Conservation (phyloP, 2,329 filamentous ascomycete species). For the Monascus ruber region DNA sequence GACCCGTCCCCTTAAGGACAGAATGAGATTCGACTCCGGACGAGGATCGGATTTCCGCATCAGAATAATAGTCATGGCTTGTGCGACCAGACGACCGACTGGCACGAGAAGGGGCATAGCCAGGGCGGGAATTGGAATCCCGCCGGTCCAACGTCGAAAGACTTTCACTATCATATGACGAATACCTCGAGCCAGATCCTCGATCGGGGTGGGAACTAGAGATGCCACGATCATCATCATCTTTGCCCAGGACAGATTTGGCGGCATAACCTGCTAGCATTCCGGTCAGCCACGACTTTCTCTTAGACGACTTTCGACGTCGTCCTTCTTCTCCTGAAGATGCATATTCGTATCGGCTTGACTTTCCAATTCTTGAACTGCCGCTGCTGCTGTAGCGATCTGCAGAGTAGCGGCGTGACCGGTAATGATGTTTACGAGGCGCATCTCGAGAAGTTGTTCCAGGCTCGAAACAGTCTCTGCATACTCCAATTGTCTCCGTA, state of each 20-base stretch:
- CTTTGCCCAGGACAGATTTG: slow-evolving; percentile 39
- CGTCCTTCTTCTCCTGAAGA: slow-evolving; percentile 41
- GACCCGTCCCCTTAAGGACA: slow-evolving; percentile 20
- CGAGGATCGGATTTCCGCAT: slow-evolving; percentile 9
- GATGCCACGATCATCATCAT: slow-evolving; percentile 48
- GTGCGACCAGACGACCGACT: slow-evolving; percentile 27
- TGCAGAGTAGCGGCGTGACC: slow-evolving; percentile 32
- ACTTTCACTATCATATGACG: slow-evolving; percentile 17
- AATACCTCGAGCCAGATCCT: slow-evolving; percentile 16
- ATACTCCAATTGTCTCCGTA: slow-evolving; percentile 55
- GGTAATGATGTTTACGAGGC: slow-evolving; percentile 49
- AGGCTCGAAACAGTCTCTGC: slow-evolving; percentile 54
- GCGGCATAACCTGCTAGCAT: slow-evolving; percentile 46
- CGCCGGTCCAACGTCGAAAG: slow-evolving; percentile 19
- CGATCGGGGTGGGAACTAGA: slow-evolving; percentile 48
- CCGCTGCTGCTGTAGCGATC: slow-evolving; percentile 30
- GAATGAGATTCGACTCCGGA: slow-evolving; percentile 17
- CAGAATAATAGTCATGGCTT: slow-evolving; percentile 1
- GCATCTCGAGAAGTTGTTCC: slow-evolving; percentile 45
- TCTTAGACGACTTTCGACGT: slow-evolving; percentile 31
- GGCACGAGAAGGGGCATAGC: slow-evolving; percentile 18
- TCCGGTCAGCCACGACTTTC: slow-evolving; percentile 41
- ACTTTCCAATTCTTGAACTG: slow-evolving; percentile 44
- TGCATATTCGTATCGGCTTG: slow-evolving; percentile 40
- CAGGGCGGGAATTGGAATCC: slow-evolving; percentile 35